phyloP scores from a whole-genome alignment of 1,284 basidiomycete genomes.

The Cutaneotrichosporon dermatis region DNA sequence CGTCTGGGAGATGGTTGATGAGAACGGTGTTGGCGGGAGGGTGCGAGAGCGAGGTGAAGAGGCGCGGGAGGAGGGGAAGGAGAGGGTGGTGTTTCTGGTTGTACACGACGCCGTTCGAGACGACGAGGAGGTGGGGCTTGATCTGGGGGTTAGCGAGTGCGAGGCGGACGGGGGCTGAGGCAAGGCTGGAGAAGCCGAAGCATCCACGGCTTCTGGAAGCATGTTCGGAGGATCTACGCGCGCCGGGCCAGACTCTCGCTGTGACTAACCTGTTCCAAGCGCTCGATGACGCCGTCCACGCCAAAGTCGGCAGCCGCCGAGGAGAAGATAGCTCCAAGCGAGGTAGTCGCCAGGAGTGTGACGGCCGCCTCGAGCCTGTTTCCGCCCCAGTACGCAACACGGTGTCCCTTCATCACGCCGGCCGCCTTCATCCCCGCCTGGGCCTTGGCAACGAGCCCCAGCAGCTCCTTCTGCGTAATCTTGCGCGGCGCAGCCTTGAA shows the following conservation, averaged over 20 bases:
- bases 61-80: slow-evolving; percentile 59
- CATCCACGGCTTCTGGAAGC: too few relatives aligned
- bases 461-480: slow-evolving; percentile 61
- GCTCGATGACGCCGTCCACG: slow-evolving; percentile 72
- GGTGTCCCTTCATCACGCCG: slow-evolving; percentile 65
- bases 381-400: slow-evolving; percentile 73
- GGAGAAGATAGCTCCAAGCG: slow-evolving; percentile 43
- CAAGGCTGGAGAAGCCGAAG: too few relatives aligned
- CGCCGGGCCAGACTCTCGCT: not conserved
- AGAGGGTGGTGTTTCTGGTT: slow-evolving; percentile 67
- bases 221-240: too few relatives aligned
- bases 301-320: slow-evolving; percentile 86
- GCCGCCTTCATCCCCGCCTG: slow-evolving; percentile 60
- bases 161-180: too few relatives aligned
- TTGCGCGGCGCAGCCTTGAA: slow-evolving; percentile 54
- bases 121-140: slow-evolving; percentile 66
- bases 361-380: slow-evolving; percentile 64
- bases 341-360: slow-evolving; percentile 62
- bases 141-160: slow-evolving; percentile 51
- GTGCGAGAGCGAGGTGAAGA: slow-evolving; percentile 52
- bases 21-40: slow-evolving; percentile 58
- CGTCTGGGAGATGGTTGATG: slow-evolving; percentile 49
- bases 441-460: slow-evolving; percentile 58
- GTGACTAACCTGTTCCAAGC: slow-evolving; percentile 50
- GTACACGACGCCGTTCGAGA: slow-evolving; percentile 69